Base-by-base conservation (phyloP, 73 alveolate species). In the Blepharisma japonicum region DNA sequence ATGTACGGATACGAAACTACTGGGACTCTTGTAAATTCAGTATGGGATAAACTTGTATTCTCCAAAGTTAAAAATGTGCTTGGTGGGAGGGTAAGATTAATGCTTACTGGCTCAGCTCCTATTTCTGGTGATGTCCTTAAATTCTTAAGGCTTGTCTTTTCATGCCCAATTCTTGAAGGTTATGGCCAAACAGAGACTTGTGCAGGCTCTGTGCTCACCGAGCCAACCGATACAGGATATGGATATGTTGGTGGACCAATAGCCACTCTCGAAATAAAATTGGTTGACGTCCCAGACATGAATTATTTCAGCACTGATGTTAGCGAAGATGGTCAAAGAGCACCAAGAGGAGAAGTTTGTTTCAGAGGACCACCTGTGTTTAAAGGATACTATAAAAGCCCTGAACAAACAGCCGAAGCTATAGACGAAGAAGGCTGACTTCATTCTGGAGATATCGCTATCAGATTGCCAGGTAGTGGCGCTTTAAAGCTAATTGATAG, bases 291-390 rank as follows among this genome's bases (percentile, higher is more conserved):
- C 54, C 96, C 97, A 21, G 97, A 92, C 39, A 85, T 94, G 96
- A 77, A 90, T 67, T 94, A 94, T 79, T 76, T 82, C 14, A 79
- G 89, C n/a, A 90, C 87, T 23, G 99, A 94, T 82, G 72, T 56
- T 14, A 86, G 82, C 45, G 96, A 81, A 51, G 32, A 83, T 50
- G 98, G 96, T 7, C 77, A 81, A 25, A 87, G 91, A 9, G 84
- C 86, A 20, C 98, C 98, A 51, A 89, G 96, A 84, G 98, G 98
- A 67, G 98, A 94, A 70, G 79, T 94, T 7, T 92, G 97, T 77
- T 70, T 81, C 77, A 86, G 93, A 82, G 98, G 98, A 7, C 88
- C 84, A 38, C 92, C 86, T 67, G 86, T 88, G 71, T 92, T 94
- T 70, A 77, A 71, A 47, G 96, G 94, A 9, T 94, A 94, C 84